Conservation (phyloP, 2,329 filamentous ascomycete genomes). For the Coniochaeta sp. region DNA sequence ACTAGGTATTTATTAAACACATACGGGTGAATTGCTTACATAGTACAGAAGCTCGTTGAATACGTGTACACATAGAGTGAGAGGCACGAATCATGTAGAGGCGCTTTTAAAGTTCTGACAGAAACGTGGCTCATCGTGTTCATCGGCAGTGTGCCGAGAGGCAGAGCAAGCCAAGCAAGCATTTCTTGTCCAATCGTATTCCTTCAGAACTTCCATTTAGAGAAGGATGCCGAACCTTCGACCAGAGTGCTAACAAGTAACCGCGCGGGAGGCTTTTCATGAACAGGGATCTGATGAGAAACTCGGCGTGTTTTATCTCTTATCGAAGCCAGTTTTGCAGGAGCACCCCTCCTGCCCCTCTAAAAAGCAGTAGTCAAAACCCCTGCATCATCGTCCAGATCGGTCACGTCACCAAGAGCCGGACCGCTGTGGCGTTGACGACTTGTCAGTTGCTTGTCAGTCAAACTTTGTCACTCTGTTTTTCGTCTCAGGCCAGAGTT, state of each 20-base stretch:
- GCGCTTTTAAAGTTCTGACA: background rate
- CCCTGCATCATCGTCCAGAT: background rate
- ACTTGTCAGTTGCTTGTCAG: too few relatives aligned
- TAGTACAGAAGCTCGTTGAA: too few relatives aligned
- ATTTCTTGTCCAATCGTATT: background rate
- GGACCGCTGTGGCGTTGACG: background rate
- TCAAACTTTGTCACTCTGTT: background rate
- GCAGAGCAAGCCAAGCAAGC: too few relatives aligned
- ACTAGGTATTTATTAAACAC: too few relatives aligned
- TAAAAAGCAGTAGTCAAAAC: too few relatives aligned
- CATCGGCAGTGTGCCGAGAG: background rate
- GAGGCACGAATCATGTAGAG: too few relatives aligned
- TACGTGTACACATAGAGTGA: too few relatives aligned
- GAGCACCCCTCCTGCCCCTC: too few relatives aligned
- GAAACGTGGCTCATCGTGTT: background rate
- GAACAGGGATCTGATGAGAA: background rate
- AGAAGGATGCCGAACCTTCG: background rate
- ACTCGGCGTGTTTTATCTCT: background rate
- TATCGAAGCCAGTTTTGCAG: too few relatives aligned
- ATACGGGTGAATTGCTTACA: too few relatives aligned
- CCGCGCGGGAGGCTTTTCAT: background rate
- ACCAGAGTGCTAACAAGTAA: background rate
- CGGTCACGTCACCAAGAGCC: background rate
- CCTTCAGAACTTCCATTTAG: background rate
- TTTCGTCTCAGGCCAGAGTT: background rate